Base-by-base conservation (phyloP, 768 basidiomycete genomes). In the Lyophyllum shimeji region DNA sequence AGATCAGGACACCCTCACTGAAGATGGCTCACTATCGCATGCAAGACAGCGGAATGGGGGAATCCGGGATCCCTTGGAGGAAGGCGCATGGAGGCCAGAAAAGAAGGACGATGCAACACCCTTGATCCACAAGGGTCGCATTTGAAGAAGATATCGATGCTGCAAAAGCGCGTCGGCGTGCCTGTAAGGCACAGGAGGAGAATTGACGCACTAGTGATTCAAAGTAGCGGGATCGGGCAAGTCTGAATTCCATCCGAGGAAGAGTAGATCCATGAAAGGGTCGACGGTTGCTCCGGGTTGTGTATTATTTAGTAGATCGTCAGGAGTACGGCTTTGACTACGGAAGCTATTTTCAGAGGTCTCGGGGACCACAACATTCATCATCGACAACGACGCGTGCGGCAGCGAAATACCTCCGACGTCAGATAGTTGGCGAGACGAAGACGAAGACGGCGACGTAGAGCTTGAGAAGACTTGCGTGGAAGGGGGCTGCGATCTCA, bases 81-180 rank as follows among this genome's bases (percentile, higher is more conserved):
- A 44, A 94, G 74, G 60, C 82, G 82, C 81, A 96, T 81, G 3
- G 90, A 87, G 15, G 89, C 80, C 23, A 93, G 71, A 69, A 97
- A 91, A 8, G 89, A 86, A 12, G 87, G 83, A 9, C 84, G 83
- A 67, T 96, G 93, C 33, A 97, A 75, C 49, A 95, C 85, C 45
- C 90, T 83, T 23, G 93, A 87, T 45, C 90, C 85, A 64, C 91
- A 93, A 42, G 93, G 93, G 67, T 95, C 93, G 63, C 86, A 87
- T 66, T 84, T 83, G 71, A 96, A 97, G 73, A 94, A 97, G 11
- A 89, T 76, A 33, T 94, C 90, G 65, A 96, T 83, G 58, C 91
- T 94, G 62, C 39, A 54, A 39, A 56, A 57, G 29, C 63, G 60
- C 18, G 44, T 18, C n/a, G 48, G 39, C 58, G 27, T 51, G 31